phyloP scores from a whole-genome alignment of 257 asterid genomes.

The Paraleonurus japonicus region DNA sequence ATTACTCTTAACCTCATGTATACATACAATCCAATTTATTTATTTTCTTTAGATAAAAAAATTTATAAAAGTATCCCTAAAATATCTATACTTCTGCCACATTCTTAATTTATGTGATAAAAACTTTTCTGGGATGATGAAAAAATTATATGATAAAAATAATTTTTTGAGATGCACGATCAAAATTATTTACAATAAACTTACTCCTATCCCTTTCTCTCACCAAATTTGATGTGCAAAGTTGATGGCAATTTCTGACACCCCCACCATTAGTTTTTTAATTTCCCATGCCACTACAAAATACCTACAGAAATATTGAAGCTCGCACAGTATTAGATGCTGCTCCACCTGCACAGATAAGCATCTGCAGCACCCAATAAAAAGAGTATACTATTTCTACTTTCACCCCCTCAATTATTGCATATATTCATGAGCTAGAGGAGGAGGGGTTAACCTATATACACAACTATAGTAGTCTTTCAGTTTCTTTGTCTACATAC shows the following conservation, averaged over 20 bases:
- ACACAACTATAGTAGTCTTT: neutral
- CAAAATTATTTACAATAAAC: too few species aligned
- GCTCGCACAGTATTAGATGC: slow-evolving; percentile 36
- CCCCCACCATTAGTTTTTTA: slow-evolving; percentile 31
- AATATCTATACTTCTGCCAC: too few species aligned
- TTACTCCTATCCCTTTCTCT: too few species aligned
- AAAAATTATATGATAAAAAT: too few species aligned
- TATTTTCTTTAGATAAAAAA: too few species aligned
- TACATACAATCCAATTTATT: too few species aligned
- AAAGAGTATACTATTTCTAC: slow-evolving; percentile 1
- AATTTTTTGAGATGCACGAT: too few species aligned
- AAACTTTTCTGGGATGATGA: too few species aligned
- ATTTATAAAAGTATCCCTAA: too few species aligned
- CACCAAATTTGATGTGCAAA: too few species aligned
- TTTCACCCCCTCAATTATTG: slow-evolving; percentile 1
- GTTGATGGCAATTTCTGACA: slow-evolving; percentile 34
- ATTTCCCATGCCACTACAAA: slow-evolving; percentile 54
- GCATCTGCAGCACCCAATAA: slow-evolving; percentile 23
- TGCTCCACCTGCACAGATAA: slow-evolving; percentile 42
- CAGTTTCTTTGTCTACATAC: slow-evolving; percentile 9
- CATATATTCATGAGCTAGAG: slow-evolving; percentile 8
- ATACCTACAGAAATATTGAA: slow-evolving; percentile 51
- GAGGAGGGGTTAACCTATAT: neutral
- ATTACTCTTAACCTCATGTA: too few species aligned
- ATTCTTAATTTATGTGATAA: too few species aligned